A percentile compares a stretch with the other conserved stretches of the same genome.
Conservation (phyloP, 495 filamentous ascomycete species). For the Neohortaea acidophila region DNA sequence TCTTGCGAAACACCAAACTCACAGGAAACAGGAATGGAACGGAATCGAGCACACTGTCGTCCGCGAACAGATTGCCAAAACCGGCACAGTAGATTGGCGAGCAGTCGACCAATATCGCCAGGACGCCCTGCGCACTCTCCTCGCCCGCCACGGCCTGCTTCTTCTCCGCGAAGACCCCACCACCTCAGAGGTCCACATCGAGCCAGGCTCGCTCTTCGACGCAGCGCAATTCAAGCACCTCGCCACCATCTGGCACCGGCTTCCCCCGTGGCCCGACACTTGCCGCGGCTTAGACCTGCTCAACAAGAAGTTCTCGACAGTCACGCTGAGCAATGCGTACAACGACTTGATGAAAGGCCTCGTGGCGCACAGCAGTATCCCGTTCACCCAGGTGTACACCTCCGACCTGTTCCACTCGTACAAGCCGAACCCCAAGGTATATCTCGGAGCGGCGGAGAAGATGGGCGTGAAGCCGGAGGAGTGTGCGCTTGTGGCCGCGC, state of each 20-base stretch:
- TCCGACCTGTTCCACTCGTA: constrained; percentile 62
- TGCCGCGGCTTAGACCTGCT: constrained; percentile 39
- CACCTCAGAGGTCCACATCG: constrained; percentile 6
- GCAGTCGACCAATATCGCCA: constrained; percentile 51
- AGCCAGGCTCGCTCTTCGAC: constrained; percentile 41
- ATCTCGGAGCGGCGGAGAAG: constrained; percentile 46
- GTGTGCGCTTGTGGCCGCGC: constrained; percentile 64
- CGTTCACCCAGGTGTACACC: constrained; percentile 45
- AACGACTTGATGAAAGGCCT: constrained; percentile 50
- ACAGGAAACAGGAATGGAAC: constrained; percentile 56
- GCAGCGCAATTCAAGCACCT: constrained; percentile 42
- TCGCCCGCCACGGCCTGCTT: constrained; percentile 24
- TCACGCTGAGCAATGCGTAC: constrained; percentile 65
- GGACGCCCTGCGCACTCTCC: constrained; percentile 35
- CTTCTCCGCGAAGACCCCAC: constrained; percentile 8
- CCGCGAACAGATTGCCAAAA: constrained; percentile 27
- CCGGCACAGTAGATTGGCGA: constrained; percentile 27
- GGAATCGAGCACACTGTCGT: constrained; percentile 47
- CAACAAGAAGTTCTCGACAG: constrained; percentile 39
- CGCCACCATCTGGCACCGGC: constrained; percentile 50
- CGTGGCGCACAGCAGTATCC: constrained; percentile 37
- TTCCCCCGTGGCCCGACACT: constrained; percentile 56
- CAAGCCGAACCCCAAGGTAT: constrained; percentile 56
- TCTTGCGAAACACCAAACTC: constrained; percentile 34
- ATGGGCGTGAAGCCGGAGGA: constrained; percentile 43